These are phyloP conservation scores for Kazachstania bromeliacearum DNA, from an alignment of 805 yeast genomes.

Conservation along the genomic window DNA sequence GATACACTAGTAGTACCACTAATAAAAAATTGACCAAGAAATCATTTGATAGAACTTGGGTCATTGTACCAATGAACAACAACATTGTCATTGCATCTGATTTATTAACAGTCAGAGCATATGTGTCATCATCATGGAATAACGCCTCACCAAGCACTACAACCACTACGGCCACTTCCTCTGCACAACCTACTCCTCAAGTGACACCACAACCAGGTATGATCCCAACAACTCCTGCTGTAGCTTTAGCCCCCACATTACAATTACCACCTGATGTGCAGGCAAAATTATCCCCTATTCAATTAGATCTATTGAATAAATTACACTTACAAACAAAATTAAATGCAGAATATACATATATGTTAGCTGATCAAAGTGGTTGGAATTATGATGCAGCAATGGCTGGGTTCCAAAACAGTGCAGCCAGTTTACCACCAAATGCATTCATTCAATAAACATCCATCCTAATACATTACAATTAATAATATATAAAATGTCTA, in stretches of 20 bases:
- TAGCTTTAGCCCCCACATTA: constrained; percentile 21
- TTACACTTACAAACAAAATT: constrained; percentile 65
- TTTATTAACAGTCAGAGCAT: constrained; percentile 56
- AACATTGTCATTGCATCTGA: constrained; percentile 82
- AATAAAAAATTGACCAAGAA: constrained; percentile 43
- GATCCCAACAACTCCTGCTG: not conserved
- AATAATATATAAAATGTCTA: not conserved
- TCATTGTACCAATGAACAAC: constrained; percentile 42
- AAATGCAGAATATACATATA: constrained; percentile 64
- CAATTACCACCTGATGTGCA: constrained; percentile 49
- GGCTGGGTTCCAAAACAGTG: constrained; percentile 60
- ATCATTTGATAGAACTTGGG: constrained; percentile 79
- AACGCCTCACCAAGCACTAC: constrained; percentile 8
- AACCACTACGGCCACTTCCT: constrained; percentile 5
- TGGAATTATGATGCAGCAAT: constrained; percentile 72
- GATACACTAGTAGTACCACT: constrained; percentile 21
- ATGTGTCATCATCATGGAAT: constrained; percentile 52
- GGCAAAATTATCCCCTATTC: constrained; percentile 41
- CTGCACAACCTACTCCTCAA: not conserved
- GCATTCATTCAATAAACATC: constrained; percentile 36
- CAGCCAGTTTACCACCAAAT: constrained; percentile 46
- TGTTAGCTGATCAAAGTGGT: constrained; percentile 81
- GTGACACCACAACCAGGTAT: constrained; percentile 1
- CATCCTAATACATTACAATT: not conserved
- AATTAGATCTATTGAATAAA: constrained; percentile 55